Conservation (phyloP, 495 filamentous ascomycete genomes). For the Usnea hakonensis region DNA sequence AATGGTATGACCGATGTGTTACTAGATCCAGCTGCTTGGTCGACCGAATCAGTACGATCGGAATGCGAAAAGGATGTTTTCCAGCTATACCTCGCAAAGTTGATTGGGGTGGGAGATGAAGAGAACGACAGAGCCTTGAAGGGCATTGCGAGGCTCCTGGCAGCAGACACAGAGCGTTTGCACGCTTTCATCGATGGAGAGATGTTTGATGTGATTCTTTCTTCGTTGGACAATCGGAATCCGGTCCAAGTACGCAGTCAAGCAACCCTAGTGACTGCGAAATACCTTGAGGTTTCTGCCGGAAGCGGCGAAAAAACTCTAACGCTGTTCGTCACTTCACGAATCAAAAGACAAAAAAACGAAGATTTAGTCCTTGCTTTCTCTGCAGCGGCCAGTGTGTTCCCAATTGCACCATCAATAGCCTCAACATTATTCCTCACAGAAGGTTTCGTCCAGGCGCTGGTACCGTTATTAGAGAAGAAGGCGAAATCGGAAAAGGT, state of each 20-base stretch:
- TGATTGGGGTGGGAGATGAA: slow-evolving; percentile 55
- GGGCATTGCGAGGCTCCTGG: slow-evolving; percentile 54
- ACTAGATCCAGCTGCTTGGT: slow-evolving; percentile 52
- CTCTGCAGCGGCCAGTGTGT: slow-evolving; percentile 78
- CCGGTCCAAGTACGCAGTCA: slow-evolving; percentile 59
- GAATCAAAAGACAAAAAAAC: slow-evolving; percentile 43
- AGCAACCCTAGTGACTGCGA: slow-evolving; percentile 66
- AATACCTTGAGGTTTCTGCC: slow-evolving; percentile 69
- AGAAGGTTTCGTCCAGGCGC: slow-evolving; percentile 65
- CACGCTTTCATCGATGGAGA: slow-evolving; percentile 66
- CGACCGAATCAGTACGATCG: slow-evolving; percentile 39
- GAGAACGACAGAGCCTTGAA: slow-evolving; percentile 53
- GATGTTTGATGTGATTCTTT: slow-evolving; percentile 68
- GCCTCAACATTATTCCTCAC: slow-evolving; percentile 71
- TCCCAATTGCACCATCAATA: slow-evolving; percentile 68
- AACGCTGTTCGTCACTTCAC: slow-evolving; percentile 54
- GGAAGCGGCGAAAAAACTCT: slow-evolving; percentile 59
- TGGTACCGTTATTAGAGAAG: slow-evolving; percentile 63
- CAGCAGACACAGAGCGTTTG: slow-evolving; percentile 50
- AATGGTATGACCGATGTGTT: slow-evolving; percentile 50
- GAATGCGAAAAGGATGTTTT: slow-evolving; percentile 55
- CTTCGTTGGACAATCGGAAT: slow-evolving; percentile 69
- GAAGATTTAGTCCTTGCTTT: slow-evolving; percentile 68
- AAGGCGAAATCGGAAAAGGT: slow-evolving; percentile 70
- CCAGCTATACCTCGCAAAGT: slow-evolving; percentile 54